These are phyloP conservation scores for Trametes polyzona DNA, from an alignment of 1,284 basidiomycete species.

Conservation along the genomic window DNA sequence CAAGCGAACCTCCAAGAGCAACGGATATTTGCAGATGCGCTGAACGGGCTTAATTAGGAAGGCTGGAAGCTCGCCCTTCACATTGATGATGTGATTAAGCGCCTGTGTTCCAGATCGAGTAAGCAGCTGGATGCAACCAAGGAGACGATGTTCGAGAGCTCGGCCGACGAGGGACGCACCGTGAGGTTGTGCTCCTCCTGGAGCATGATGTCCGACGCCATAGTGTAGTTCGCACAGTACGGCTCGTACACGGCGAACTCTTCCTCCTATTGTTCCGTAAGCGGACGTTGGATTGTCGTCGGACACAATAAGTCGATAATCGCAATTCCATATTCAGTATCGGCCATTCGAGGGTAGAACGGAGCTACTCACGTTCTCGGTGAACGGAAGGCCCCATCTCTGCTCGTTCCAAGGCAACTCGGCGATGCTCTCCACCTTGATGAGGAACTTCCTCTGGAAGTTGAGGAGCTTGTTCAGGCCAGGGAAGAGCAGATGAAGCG, in stretches of 20 bases:
- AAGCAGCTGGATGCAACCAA: conserved; percentile 32
- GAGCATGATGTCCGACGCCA: conserved; percentile 85
- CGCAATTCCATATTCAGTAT: conserved; percentile 40
- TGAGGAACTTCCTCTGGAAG: conserved; percentile 96
- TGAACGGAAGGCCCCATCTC: conserved; percentile 86
- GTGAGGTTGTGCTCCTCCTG: conserved; percentile 83
- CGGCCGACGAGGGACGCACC: conserved; percentile 53
- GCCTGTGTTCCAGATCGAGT: conserved; percentile 53
- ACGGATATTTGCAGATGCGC: conserved; percentile 78
- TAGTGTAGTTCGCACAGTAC: conserved; percentile 96
- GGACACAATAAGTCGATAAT: conserved; percentile 40
- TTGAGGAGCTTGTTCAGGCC: conserved; percentile 96
- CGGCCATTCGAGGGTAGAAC: conserved; percentile 27
- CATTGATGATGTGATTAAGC: conserved; percentile 78
- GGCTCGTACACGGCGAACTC: conserved; percentile 96
- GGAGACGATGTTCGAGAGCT: conserved; percentile 20
- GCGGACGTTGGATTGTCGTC: conserved; percentile 33
- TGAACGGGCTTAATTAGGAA: conserved; percentile 85
- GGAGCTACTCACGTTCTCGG: conserved; percentile 68
- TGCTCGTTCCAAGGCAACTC: conserved; percentile 87
- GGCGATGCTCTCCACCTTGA: conserved; percentile 88
- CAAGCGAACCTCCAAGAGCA: conserved; percentile 59
- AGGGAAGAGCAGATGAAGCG: conserved; percentile 94
- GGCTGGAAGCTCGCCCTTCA: conserved; percentile 86
- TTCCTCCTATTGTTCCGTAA: conserved; percentile 77